Percentiles rank a stretch among this genome's conserved stretches.
phyloP scores from a whole-genome alignment of 2,329 filamentous ascomycete species.

The Fusarium pilosicola region DNA sequence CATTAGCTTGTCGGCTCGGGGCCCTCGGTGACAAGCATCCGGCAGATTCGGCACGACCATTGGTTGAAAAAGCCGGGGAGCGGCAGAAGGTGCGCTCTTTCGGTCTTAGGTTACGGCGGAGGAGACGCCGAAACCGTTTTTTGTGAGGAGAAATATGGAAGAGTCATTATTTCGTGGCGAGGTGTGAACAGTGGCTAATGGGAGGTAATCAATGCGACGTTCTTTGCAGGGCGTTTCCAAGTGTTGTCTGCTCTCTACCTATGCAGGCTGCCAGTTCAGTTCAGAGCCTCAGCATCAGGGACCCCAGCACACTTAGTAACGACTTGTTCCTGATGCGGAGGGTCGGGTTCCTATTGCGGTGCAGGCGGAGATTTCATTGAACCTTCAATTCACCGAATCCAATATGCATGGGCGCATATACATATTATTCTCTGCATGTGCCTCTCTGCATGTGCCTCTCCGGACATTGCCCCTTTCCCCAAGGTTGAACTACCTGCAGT shows the following conservation, averaged over 20 bases:
- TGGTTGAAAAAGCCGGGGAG: slow-evolving; percentile 42
- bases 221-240: neutral
- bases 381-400: neutral
- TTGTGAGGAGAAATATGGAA: slow-evolving; percentile 11
- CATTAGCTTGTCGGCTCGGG: slow-evolving; percentile 51
- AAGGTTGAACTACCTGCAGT: neutral
- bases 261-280: neutral
- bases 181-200: neutral
- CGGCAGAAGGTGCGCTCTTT: slow-evolving; percentile 24
- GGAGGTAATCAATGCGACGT: neutral
- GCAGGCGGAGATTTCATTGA: neutral
- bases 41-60: slow-evolving; percentile 41
- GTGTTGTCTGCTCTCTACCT: neutral
- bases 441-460: neutral
- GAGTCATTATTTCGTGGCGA: slow-evolving; percentile 29
- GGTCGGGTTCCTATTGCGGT: neutral
- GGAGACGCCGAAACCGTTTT: slow-evolving; percentile 20
- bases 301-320: neutral
- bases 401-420: neutral
- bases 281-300: neutral
- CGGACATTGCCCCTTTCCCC: neutral
- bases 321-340: neutral
- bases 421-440: neutral
- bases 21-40: slow-evolving; percentile 50
- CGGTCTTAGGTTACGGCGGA: slow-evolving; percentile 17